Conservation (phyloP, 352 stramenopile species). For the Pythium rishiriense region DNA sequence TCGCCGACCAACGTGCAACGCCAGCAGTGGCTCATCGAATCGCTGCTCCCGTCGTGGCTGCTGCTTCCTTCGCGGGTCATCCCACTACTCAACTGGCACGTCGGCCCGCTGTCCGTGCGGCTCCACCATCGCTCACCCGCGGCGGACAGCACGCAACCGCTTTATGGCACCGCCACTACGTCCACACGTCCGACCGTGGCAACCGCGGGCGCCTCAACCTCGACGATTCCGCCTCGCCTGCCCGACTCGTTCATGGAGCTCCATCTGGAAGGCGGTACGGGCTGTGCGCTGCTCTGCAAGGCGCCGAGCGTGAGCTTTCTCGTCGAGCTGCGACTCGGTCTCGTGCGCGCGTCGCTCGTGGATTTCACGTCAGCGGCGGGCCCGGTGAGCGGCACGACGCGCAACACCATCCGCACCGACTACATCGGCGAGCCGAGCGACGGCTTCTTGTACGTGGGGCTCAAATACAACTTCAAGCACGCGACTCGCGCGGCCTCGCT, state of each 20-base stretch:
- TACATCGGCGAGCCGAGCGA: slow-evolving; percentile 67
- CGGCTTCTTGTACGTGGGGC: slow-evolving; percentile 69
- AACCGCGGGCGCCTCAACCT: neutral
- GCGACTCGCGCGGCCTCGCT: slow-evolving; percentile 3
- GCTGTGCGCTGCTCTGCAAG: slow-evolving; percentile 42
- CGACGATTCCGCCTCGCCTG: slow-evolving; percentile 10
- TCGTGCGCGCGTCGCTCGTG: slow-evolving; percentile 45
- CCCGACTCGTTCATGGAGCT: slow-evolving; percentile 41
- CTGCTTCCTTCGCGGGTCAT: slow-evolving; percentile 22
- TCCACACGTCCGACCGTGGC: neutral
- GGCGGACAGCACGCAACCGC: neutral
- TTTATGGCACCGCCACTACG: neutral
- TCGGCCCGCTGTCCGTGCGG: slow-evolving; percentile 44
- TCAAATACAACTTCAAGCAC: slow-evolving; percentile 55
- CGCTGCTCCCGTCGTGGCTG: slow-evolving; percentile 37
- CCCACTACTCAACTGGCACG: slow-evolving; percentile 60
- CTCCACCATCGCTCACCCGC: slow-evolving; percentile 34
- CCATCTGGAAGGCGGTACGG: slow-evolving; percentile 45
- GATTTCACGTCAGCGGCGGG: neutral
- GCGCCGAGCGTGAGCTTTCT: slow-evolving; percentile 41
- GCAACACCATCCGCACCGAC: slow-evolving; percentile 58
- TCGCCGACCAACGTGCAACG: slow-evolving; percentile 22
- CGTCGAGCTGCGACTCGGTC: slow-evolving; percentile 54
- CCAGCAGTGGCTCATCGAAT: slow-evolving; percentile 36
- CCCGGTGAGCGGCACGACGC: neutral